Conservation (phyloP, 768 basidiomycete genomes). For the Gloeopeniophorella convolvens region DNA sequence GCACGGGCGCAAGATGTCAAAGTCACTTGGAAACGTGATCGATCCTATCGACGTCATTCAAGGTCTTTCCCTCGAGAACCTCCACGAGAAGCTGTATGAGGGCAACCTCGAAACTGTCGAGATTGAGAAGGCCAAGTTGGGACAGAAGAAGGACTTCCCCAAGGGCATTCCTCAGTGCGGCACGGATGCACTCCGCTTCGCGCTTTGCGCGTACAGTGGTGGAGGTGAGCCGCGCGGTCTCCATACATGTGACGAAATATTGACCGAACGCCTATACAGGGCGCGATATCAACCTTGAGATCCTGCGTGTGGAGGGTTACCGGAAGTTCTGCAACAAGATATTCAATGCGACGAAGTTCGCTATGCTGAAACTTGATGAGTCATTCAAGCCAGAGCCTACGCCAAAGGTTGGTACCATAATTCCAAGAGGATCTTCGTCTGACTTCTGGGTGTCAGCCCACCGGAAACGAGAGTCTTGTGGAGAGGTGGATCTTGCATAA, state of each 20-base stretch:
- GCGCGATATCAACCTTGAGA: constrained; percentile 95
- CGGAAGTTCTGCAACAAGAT: constrained; percentile 99
- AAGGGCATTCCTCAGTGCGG: constrained; percentile 99
- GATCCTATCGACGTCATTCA: constrained; percentile 94
- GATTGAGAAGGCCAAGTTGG: constrained; percentile 81
- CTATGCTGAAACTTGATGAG: constrained; percentile 93
- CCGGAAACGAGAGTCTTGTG: constrained; percentile 84
- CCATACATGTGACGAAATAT: not conserved
- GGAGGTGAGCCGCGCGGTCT: constrained; percentile 49
- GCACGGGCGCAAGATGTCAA: constrained; percentile 98
- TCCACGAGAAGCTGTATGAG: constrained; percentile 80
- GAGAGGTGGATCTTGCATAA: constrained; percentile 96
- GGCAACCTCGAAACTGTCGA: constrained; percentile 95
- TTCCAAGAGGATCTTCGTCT: not conserved
- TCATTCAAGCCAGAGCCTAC: constrained; percentile 68
- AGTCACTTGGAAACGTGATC: constrained; percentile 95
- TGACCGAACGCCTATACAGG: constrained; percentile 37
- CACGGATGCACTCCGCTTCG: constrained; percentile 92
- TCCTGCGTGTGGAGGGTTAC: constrained; percentile 93
- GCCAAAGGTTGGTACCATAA: constrained; percentile 46
- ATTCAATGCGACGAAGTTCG: constrained; percentile 98
- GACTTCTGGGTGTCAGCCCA: constrained; percentile 45
- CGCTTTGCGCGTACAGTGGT: constrained; percentile 88
- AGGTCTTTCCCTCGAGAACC: constrained; percentile 67
- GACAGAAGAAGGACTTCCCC: constrained; percentile 99